A percentile compares a stretch with the other conserved stretches of the same genome.
Evolutionary conservation across 2,329 filamentous ascomycete genomes (phyloP).

Genomic region (Aspergillus ibericus): DNA sequence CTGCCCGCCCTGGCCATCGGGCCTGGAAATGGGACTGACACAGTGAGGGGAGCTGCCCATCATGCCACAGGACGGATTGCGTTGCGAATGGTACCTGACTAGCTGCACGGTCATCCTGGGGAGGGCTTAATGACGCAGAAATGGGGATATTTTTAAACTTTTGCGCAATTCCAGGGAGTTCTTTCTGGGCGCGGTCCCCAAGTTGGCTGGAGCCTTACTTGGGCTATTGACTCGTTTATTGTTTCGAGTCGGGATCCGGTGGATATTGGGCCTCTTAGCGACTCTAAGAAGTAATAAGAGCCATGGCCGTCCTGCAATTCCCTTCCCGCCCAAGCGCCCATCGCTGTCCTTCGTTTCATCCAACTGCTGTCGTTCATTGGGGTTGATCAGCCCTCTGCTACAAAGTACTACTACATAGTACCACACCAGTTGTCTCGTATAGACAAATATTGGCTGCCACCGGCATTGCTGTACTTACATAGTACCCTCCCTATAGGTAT

Average conservation of each 20-base stretch:
- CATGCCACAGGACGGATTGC: not conserved
- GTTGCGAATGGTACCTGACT: not conserved
- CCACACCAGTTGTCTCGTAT: not conserved
- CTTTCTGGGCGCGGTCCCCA: not conserved
- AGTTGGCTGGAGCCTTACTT: slow-evolving; percentile 16
- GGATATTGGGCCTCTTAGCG: not conserved
- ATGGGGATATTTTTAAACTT: not conserved
- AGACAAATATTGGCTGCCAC: too few relatives aligned
- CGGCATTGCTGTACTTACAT: too few relatives aligned
- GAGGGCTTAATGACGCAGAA: not conserved
- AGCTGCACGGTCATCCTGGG: not conserved
- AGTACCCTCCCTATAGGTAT: too few relatives aligned
- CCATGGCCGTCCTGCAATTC: too few relatives aligned
- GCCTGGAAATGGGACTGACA: not conserved
- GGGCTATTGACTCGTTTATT: slow-evolving; percentile 19
- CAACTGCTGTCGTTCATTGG: not conserved
- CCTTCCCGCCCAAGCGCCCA: too few relatives aligned
- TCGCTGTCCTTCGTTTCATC: not conserved
- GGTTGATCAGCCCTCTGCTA: not conserved
- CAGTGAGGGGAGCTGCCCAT: not conserved
- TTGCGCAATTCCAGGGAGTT: not conserved
- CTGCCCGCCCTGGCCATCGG: not conserved
- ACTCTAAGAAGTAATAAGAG: slow-evolving; percentile 2
- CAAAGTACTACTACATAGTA: not conserved
- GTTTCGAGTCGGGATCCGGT: slow-evolving; percentile 9